Evolutionary conservation across 2,329 filamentous ascomycete genomes (phyloP).

Genomic region (Gnomoniopsis smithogilvyi): DNA sequence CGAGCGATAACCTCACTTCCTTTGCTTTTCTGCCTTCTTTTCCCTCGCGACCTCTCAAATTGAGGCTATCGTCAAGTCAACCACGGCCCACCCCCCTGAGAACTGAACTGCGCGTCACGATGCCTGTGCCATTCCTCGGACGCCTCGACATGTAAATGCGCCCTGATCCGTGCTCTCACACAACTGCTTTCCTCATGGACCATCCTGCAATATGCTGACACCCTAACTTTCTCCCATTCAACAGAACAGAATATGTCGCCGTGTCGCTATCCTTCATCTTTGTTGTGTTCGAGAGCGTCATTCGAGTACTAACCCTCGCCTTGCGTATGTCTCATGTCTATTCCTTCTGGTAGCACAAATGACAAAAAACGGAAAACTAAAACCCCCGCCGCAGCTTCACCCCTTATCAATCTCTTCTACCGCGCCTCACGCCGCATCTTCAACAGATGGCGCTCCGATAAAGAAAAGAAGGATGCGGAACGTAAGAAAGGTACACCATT

Average conservation of each 20-base stretch:
- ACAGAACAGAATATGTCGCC: conserved; percentile 80
- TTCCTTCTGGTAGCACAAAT: too few relatives aligned
- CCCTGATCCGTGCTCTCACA: neutral
- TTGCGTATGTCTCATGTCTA: conserved; percentile 62
- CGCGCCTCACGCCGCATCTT: conserved; percentile 78
- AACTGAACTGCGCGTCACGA: too few relatives aligned
- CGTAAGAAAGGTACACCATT: conserved; percentile 57
- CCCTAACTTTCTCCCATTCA: too few relatives aligned
- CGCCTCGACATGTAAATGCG: conserved; percentile 48
- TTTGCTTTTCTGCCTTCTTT: too few relatives aligned
- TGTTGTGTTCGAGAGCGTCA: conserved; percentile 75
- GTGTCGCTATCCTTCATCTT: conserved; percentile 80
- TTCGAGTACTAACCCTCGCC: conserved; percentile 82
- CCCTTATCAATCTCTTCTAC: conserved; percentile 81
- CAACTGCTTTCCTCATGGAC: too few relatives aligned
- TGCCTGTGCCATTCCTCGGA: conserved; percentile 52
- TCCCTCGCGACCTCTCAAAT: too few relatives aligned
- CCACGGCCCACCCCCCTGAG: too few relatives aligned
- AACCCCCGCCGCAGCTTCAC: too few relatives aligned
- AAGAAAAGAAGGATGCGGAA: conserved; percentile 63
- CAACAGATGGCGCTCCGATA: conserved; percentile 70
- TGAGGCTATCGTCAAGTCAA: too few relatives aligned
- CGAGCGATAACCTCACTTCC: too few relatives aligned
- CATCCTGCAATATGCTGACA: too few relatives aligned
- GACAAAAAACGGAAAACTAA: too few relatives aligned